Conservation (phyloP, 1,284 basidiomycete genomes). For the Malassezia pachydermatis region DNA sequence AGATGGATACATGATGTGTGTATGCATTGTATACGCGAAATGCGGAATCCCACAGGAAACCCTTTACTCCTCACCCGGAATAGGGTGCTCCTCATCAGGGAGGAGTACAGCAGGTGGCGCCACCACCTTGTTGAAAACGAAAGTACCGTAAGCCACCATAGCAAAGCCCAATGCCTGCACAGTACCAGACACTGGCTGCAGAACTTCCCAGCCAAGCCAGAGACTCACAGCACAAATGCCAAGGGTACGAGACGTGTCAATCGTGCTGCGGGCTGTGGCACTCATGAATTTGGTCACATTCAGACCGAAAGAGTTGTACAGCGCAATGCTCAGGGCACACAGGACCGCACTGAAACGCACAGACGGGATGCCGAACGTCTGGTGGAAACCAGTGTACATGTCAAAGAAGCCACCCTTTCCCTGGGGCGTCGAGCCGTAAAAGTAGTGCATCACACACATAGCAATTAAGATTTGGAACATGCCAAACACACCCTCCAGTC, state of each 20-base stretch:
- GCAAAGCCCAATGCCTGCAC: conserved; percentile 81
- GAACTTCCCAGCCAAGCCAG: conserved; percentile 70
- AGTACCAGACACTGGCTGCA: conserved; percentile 70
- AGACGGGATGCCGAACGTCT: conserved; percentile 68
- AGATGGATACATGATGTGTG: too few species aligned
- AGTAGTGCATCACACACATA: conserved; percentile 61
- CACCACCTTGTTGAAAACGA: conserved; percentile 45
- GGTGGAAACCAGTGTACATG: conserved; percentile 74
- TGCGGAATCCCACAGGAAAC: too few species aligned
- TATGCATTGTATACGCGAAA: too few species aligned
- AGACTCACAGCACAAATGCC: conserved; percentile 57
- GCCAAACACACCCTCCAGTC: conserved; percentile 88
- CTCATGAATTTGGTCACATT: conserved; percentile 62
- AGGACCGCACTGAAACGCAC: conserved; percentile 69
- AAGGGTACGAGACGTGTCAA: conserved; percentile 90
- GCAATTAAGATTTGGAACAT: conserved; percentile 63
- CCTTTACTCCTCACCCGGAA: too few species aligned
- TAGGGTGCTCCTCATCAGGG: too few species aligned
- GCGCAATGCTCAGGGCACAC: conserved; percentile 57
- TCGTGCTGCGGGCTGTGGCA: conserved; percentile 54
- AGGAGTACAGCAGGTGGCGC: conserved; percentile 19
- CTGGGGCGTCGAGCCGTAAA: conserved; percentile 51
- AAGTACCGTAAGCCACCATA: conserved; percentile 66
- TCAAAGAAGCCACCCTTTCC: conserved; percentile 76
- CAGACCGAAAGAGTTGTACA: conserved; percentile 92